phyloP scores from a whole-genome alignment of 768 basidiomycete species.

The Tricholoma terreum region DNA sequence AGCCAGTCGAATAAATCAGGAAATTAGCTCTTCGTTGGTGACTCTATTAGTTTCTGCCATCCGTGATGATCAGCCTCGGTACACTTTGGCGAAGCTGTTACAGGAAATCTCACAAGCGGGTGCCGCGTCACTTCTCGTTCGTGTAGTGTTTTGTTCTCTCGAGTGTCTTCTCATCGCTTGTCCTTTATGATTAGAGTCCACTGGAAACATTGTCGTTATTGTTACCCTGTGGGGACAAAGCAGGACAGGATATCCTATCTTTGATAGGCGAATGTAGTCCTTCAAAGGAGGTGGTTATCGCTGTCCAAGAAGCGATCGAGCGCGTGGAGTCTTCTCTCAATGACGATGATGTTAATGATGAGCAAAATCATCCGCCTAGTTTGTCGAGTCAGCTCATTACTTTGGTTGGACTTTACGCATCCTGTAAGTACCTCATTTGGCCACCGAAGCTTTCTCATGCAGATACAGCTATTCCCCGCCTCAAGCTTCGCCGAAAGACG shows the following conservation, averaged over 20 bases:
- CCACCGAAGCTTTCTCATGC: background rate
- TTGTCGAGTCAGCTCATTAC: constrained; percentile 31
- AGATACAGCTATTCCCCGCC: constrained; percentile 41
- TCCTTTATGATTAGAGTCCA: constrained; percentile 35
- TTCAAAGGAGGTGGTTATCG: constrained; percentile 46
- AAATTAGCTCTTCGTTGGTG: constrained; percentile 24
- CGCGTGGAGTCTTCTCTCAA: constrained; percentile 25
- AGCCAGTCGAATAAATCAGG: constrained; percentile 15
- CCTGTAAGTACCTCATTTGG: constrained; percentile 28
- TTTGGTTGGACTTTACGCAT: constrained; percentile 37
- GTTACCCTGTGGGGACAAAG: constrained; percentile 33
- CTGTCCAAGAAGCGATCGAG: constrained; percentile 44
- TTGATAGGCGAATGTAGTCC: constrained; percentile 39
- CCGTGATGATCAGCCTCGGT: constrained; percentile 26
- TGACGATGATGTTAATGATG: constrained; percentile 20
- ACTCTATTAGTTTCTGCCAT: constrained; percentile 36
- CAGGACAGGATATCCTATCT: constrained; percentile 37
- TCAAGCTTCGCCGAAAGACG: constrained; percentile 40
- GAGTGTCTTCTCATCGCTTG: background rate
- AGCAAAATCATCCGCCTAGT: constrained; percentile 15
- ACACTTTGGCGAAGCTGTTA: constrained; percentile 30
- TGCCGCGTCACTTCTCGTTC: constrained; percentile 22
- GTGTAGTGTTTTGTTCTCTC: background rate
- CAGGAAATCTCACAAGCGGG: constrained; percentile 23
- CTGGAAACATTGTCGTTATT: constrained; percentile 41